Conservation (phyloP, 805 yeast genomes). For the Schwanniomyces yamadae region DNA sequence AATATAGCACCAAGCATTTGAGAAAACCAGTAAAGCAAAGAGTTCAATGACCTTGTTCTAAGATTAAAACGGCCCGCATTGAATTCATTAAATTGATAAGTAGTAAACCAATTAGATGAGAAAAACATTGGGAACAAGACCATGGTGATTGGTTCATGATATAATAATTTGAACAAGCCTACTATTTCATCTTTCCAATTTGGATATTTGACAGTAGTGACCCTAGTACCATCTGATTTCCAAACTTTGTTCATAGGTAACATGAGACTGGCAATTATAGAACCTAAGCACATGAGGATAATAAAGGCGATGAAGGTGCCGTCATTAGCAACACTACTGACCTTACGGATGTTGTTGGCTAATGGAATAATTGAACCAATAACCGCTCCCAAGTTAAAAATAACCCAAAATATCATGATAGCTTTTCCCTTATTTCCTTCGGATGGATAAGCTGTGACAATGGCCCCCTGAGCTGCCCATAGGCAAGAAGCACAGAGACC, state of each 20-base stretch:
- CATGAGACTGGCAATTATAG: slow-evolving; percentile 42
- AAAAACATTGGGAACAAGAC: slow-evolving; percentile 61
- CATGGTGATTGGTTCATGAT: slow-evolving; percentile 43
- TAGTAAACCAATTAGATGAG: slow-evolving; percentile 65
- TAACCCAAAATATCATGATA: slow-evolving; percentile 57
- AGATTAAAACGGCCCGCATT: slow-evolving; percentile 56
- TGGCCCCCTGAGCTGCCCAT: slow-evolving; percentile 61
- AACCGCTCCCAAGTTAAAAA: slow-evolving; percentile 62
- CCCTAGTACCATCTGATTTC: slow-evolving; percentile 50
- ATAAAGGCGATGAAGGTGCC: slow-evolving; percentile 57
- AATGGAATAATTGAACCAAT: slow-evolving; percentile 60
- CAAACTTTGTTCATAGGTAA: slow-evolving; percentile 51
- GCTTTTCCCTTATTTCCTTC: slow-evolving; percentile 54
- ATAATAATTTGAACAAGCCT: slow-evolving; percentile 39
- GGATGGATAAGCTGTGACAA: slow-evolving; percentile 56
- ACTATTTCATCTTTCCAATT: slow-evolving; percentile 44
- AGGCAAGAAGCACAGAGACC: slow-evolving; percentile 55
- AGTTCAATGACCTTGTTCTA: slow-evolving; percentile 61
- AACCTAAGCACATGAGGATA: slow-evolving; percentile 49
- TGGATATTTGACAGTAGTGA: slow-evolving; percentile 45
- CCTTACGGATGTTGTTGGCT: slow-evolving; percentile 46
- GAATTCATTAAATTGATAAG: slow-evolving; percentile 60
- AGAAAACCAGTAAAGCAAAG: slow-evolving; percentile 57
- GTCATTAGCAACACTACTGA: slow-evolving; percentile 35
- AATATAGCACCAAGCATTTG: slow-evolving; percentile 58